phyloP scores from a whole-genome alignment of 2,329 filamentous ascomycete genomes.

The Zopfia rhizophila region DNA sequence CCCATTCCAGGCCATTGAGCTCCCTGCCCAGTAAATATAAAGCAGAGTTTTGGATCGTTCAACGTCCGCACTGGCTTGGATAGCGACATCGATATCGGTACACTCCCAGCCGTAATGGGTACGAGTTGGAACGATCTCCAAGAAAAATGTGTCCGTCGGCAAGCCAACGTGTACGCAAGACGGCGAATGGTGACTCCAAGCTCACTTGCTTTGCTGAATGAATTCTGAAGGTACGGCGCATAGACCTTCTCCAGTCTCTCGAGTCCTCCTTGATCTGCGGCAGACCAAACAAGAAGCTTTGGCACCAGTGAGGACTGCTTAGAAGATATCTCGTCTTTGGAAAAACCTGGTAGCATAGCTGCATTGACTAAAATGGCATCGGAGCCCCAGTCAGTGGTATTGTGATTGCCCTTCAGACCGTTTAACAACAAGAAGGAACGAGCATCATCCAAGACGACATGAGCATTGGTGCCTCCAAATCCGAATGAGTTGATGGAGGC shows the following conservation, averaged over 20 bases:
- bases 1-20: constrained; percentile 57
- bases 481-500: constrained; percentile 29
- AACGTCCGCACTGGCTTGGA: too few relatives aligned
- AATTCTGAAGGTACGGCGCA: not conserved
- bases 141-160: too few relatives aligned
- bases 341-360: too few relatives aligned
- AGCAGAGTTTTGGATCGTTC: constrained; percentile 4
- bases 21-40: constrained; percentile 58
- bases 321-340: too few relatives aligned
- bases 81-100: too few relatives aligned
- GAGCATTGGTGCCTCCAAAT: constrained; percentile 25
- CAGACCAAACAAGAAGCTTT: constrained; percentile 10
- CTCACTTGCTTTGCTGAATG: too few relatives aligned
- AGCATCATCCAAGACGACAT: constrained; percentile 29
- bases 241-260: not conserved
- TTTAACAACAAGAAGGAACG: constrained; percentile 4
- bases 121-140: too few relatives aligned
- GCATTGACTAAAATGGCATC: too few relatives aligned
- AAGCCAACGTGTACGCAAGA: too few relatives aligned
- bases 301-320: constrained; percentile 11
- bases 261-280: not conserved
- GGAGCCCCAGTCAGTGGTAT: too few relatives aligned
- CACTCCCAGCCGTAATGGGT: too few relatives aligned
- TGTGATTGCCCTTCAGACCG: constrained; percentile 9
- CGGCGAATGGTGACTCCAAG: too few relatives aligned